Evolutionary conservation across 2,329 filamentous ascomycete genomes (phyloP), one percentile per base, ranked within the genome.

Genomic region (Fusarium transvaalense): DNA sequence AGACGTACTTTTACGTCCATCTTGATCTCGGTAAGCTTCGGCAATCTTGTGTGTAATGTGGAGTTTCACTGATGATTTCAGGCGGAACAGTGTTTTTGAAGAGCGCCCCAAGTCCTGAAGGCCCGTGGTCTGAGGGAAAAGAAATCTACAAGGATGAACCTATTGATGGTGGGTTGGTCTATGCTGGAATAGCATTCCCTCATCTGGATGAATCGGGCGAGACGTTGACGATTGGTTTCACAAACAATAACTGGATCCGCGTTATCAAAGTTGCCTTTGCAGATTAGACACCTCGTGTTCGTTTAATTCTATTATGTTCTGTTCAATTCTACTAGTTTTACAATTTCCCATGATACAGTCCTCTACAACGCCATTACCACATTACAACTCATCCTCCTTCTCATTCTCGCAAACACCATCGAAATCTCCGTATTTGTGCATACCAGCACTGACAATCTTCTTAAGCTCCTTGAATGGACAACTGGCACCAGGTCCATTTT

Each of bases 211-310:
- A 69, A 7, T 75, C 75, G 0, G 79, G 79, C 0, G 69, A 70
- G 64, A 81, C 78, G 0, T 42, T 81, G 56, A 78, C 77, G 1
- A 73, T 81, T 45, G 79, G 78, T 0, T 82, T 75, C 35, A 82
- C 78, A 2, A 82, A 81, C 56, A 78, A 80, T 29, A 80, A 80
- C 50, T 74, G 76, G 38, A 79, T 79, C 10, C 76, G 81, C 52
- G 71, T 81, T 1, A 74, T 81, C 41, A 78, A 72, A 47, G 77
- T 65, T 1, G 47, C 38, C 0, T 58, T 68, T 14, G 19, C 10
- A 17, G n/a, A 32, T 19, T 53, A 0, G 23, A 25, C 2, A 0
- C 4, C 34, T 2, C 9, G 10, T 5, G 6, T 5, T 6, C 3
- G 0, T 1, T 21, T 2, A 12, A 17, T 5, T 12, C 32, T 25